These are phyloP conservation scores for Catharanthus roseus DNA, from an alignment of 257 asterid species.

Conservation along the genomic window DNA sequence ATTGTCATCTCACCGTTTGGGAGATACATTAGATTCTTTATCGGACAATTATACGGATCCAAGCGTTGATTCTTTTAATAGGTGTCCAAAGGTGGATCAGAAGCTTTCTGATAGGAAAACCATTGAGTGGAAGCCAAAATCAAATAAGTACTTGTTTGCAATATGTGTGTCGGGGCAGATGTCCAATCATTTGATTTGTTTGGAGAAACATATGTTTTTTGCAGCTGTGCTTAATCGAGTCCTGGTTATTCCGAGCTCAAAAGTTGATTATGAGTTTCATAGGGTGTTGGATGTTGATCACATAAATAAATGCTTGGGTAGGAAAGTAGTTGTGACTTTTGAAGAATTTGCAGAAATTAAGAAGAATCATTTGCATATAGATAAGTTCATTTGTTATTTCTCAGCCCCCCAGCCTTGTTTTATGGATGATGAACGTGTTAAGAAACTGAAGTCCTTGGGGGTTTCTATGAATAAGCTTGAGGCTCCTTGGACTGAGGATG, in stretches of 20 bases:
- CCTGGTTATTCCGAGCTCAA: slow-evolving; percentile 81
- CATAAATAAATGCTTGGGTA: slow-evolving; percentile 73
- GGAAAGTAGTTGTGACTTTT: slow-evolving; percentile 74
- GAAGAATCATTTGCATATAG: slow-evolving; percentile 62
- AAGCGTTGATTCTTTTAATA: slow-evolving; percentile 35
- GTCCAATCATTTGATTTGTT: slow-evolving; percentile 94
- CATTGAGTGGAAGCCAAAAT: slow-evolving; percentile 74
- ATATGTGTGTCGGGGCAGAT: slow-evolving; percentile 90
- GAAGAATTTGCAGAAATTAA: slow-evolving; percentile 66
- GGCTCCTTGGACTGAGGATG: slow-evolving; percentile 86
- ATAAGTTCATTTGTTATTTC: slow-evolving; percentile 81
- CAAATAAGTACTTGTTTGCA: slow-evolving; percentile 75
- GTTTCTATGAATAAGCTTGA: slow-evolving; percentile 65
- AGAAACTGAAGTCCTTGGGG: slow-evolving; percentile 77
- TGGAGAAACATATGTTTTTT: slow-evolving; percentile 94
- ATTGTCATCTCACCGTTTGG: slow-evolving; percentile 58
- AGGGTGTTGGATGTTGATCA: slow-evolving; percentile 78
- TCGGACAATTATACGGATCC: slow-evolving; percentile 44
- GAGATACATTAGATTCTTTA: slow-evolving; percentile 26
- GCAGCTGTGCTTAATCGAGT: slow-evolving; percentile 78
- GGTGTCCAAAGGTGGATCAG: slow-evolving; percentile 67
- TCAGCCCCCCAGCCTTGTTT: slow-evolving; percentile 79
- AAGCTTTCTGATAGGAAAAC: slow-evolving; percentile 56
- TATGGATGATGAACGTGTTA: slow-evolving; percentile 77
- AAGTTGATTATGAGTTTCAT: slow-evolving; percentile 74